Evolutionary conservation across 768 basidiomycete genomes (phyloP).

Genomic region (Leccinum variicolor): DNA sequence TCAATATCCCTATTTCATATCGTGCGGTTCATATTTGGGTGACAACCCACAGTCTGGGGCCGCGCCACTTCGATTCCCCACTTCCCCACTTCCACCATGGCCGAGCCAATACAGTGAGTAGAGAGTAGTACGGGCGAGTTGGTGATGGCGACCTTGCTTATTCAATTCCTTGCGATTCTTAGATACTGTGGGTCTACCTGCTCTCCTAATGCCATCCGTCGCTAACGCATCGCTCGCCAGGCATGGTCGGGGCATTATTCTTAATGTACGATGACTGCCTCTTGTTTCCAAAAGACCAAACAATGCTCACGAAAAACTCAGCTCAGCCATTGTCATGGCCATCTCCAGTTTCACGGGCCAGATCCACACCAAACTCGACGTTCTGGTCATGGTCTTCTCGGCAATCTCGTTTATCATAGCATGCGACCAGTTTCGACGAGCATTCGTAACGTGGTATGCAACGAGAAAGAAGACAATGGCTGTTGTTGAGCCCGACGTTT

Average conservation of each 20-base stretch:
- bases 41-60: no score
- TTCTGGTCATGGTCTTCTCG: conserved; percentile 13
- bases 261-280: conserved; percentile 10
- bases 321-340: conserved; percentile 19
- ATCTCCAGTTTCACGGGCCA: conserved; percentile 3
- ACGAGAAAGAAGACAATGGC: conserved; percentile 8
- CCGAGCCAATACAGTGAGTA: conserved; percentile 17
- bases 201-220: neutral
- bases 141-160: neutral
- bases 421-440: conserved; percentile 22
- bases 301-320: neutral
- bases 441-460: conserved; percentile 14
- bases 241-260: conserved; percentile 19
- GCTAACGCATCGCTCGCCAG: conserved; percentile 4
- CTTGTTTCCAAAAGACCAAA: neutral
- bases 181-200: conserved; percentile 17
- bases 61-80: neutral
- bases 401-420: conserved; percentile 15
- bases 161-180: neutral
- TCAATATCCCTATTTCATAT: no score
- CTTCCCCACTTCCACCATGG: conserved; percentile 4
- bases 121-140: neutral
- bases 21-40: no score
- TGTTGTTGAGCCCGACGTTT: neutral
- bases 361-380: conserved; percentile 15